Evolutionary conservation across 1,284 basidiomycete genomes (phyloP).

Genomic region (Puccinia polysora): DNA sequence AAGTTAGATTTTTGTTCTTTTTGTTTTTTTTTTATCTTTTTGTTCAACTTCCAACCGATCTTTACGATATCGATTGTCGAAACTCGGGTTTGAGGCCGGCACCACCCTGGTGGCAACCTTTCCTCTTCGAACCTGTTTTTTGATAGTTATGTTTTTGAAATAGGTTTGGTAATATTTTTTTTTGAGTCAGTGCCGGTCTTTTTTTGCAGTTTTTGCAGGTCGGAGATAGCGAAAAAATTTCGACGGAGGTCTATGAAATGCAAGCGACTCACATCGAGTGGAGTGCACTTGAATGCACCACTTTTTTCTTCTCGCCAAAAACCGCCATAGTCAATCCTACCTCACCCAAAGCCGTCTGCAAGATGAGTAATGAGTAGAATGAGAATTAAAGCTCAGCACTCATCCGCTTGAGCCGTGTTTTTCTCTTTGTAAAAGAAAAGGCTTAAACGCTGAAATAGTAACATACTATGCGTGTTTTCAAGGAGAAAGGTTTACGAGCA

Average conservation of each 20-base stretch:
- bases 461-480: conserved; percentile 17
- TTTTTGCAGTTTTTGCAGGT: neutral
- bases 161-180: neutral
- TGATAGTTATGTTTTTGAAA: neutral
- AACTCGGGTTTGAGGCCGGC: neutral
- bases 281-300: neutral
- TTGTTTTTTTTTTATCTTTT: conserved; percentile 4
- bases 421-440: neutral
- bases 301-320: neutral
- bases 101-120: conserved; percentile 12
- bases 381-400: neutral
- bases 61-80: conserved; percentile 14
- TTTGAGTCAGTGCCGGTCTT: neutral
- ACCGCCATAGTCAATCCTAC: neutral
- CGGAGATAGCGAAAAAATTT: neutral
- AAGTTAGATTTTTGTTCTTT: neutral
- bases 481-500: neutral
- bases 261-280: neutral
- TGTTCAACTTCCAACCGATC: conserved; percentile 15
- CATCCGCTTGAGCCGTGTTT: neutral
- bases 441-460: neutral
- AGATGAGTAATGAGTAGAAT: neutral
- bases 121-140: conserved; percentile 5
- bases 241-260: neutral
- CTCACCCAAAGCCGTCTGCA: neutral